phyloP scores from a whole-genome alignment of 2,329 filamentous ascomycete species.

The Lecanicillium sp. region DNA sequence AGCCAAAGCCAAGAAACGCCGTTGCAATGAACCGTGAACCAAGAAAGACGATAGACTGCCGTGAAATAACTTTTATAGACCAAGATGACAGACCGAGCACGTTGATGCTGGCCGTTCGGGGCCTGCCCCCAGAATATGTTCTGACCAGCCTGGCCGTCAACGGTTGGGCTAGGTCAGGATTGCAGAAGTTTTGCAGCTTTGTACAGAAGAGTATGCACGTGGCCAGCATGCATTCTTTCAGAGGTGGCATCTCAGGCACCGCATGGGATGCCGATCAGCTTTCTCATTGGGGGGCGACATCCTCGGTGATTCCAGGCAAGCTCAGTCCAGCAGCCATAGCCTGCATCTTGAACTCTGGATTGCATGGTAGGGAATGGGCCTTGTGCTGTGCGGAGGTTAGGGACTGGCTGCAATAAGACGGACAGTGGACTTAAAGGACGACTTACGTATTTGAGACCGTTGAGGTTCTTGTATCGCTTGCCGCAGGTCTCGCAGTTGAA shows the following conservation, averaged over 20 bases:
- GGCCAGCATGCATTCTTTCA: constrained; percentile 8
- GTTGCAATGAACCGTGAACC: constrained; percentile 10
- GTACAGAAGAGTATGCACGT: constrained; percentile 3
- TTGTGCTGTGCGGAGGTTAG: constrained; percentile 53
- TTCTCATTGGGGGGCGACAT: constrained; percentile 27
- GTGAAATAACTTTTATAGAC: constrained; percentile 14
- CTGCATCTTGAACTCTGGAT: constrained; percentile 63
- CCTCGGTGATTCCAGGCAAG: constrained; percentile 39
- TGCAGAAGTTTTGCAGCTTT: constrained; percentile 10
- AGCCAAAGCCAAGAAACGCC: constrained; percentile 8
- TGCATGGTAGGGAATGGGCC: constrained; percentile 81
- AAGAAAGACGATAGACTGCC: constrained; percentile 8
- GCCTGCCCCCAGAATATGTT: constrained; percentile 4
- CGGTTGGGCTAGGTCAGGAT: background rate
- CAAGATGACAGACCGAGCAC: background rate
- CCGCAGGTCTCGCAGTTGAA: constrained; percentile 96
- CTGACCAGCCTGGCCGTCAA: constrained; percentile 5
- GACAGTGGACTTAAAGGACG: background rate
- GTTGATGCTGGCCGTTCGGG: constrained; percentile 6
- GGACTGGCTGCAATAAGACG: background rate
- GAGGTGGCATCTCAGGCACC: constrained; percentile 2
- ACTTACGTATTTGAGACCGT: constrained; percentile 89
- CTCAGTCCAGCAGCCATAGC: constrained; percentile 39
- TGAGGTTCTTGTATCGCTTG: constrained; percentile 98
- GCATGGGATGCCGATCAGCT: background rate